Evolutionary conservation across 169 alveolate species (phyloP), one percentile per base, ranked within the genome.

Genomic region (Sarcocystis neurona): DNA sequence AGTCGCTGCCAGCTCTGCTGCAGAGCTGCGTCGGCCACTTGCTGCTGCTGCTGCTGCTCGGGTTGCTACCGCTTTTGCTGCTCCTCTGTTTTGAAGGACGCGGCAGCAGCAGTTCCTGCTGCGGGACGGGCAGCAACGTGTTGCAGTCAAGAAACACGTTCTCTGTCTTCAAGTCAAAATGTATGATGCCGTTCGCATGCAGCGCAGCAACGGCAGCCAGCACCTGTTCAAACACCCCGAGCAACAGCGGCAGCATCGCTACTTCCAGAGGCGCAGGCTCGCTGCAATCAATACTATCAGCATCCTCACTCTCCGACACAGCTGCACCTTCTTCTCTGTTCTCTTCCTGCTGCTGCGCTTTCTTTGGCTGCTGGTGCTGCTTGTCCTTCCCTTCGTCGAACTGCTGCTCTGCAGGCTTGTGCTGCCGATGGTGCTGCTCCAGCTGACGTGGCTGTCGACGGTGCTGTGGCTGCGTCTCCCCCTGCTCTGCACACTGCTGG

Each of bases 81-180:
- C 66, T 53, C 66, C 30, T 23, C 66, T 53, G 30, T 53, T 12
- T 23, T 15, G 66, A 53, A 23, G 66, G 30, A 32, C 48, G 79
- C 60, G 18, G 79, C 43, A 30, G 66, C 63, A 20, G 60, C 89
- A 32, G 47, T 37, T 39, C 53, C 75, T 85, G 84, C 72, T 41
- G 85, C n/a, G 74, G 90, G 50, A 66, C 56, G 39, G 80, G 77
- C 47, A 58, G 85, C 12, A 58, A 47, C 50, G 44, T 37, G 88
- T n/a, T 4, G 87, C 44, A 34, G 77, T 88, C 91, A 18, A 92
- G 97, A 80, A 97, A 92, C 43, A 97, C 94, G 91, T 97, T 97
- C 93, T 96, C 98, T 84, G 98, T 96, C 87, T 97, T 97, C 60
- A 97, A 91, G 90, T 97, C 99, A 91, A 96, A 97, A 94, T 97